Evolutionary conservation across 2,329 filamentous ascomycete genomes (phyloP).

Genomic region (Alternaria gansuensis): DNA sequence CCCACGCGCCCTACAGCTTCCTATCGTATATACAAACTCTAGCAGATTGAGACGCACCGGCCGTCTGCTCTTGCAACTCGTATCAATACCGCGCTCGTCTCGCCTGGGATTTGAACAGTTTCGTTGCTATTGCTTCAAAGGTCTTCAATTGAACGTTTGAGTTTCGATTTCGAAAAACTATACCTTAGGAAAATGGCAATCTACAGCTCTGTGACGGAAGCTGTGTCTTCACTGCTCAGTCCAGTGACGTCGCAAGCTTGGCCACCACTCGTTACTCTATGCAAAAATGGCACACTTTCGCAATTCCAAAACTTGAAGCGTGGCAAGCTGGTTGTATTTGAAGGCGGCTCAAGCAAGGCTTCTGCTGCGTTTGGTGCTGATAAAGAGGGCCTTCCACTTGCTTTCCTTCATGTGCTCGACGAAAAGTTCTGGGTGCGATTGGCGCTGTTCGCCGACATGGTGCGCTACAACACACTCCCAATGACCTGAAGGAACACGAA

Average conservation of each 20-base stretch:
- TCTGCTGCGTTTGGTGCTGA: conserved; percentile 56
- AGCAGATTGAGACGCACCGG: neutral
- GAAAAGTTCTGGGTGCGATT: conserved; percentile 76
- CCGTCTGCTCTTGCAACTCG: neutral
- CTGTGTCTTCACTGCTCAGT: conserved; percentile 53
- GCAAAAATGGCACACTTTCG: conserved; percentile 57
- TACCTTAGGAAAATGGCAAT: conserved; percentile 44
- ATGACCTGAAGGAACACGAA: neutral
- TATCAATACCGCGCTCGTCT: neutral
- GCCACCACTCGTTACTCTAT: conserved; percentile 59
- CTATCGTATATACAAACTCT: neutral
- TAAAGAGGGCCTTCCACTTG: conserved; percentile 54
- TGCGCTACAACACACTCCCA: conserved; percentile 31
- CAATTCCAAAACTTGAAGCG: conserved; percentile 58
- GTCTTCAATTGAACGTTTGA: conserved; percentile 4
- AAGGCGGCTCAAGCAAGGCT: conserved; percentile 56
- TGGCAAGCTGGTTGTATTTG: conserved; percentile 57
- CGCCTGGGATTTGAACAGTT: neutral
- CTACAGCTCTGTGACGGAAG: conserved; percentile 48
- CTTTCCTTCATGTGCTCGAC: conserved; percentile 68
- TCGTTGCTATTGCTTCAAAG: neutral
- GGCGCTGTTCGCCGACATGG: conserved; percentile 75
- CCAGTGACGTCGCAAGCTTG: conserved; percentile 59
- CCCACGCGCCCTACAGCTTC: neutral
- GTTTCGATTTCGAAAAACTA: neutral